These are phyloP conservation scores for Clitopilus passeckerianus DNA, from an alignment of 768 basidiomycete species.

Conservation along the genomic window DNA sequence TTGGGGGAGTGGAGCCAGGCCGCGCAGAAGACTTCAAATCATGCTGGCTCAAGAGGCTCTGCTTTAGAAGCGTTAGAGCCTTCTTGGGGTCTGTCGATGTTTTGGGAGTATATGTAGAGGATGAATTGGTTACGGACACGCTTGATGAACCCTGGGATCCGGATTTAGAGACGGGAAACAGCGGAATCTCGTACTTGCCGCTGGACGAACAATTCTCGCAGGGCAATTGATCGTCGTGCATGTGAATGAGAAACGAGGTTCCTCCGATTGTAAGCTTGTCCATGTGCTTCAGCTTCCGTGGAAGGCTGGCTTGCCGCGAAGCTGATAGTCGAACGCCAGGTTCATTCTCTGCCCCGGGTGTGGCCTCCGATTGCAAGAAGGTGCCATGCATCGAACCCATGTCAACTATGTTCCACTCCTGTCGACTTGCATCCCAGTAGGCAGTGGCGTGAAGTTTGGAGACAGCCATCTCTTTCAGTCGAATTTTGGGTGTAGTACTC, in stretches of 20 bases:
- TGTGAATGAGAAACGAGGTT: constrained; percentile 67
- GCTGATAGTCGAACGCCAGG: constrained; percentile 54
- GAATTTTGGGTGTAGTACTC: constrained; percentile 53
- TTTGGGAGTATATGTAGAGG: constrained; percentile 12
- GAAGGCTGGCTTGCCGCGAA: constrained; percentile 63
- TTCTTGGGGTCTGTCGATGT: constrained; percentile 50
- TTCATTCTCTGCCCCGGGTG: constrained; percentile 12
- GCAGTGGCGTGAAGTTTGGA: constrained; percentile 76
- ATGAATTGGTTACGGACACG: constrained; percentile 18
- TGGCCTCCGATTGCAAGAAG: constrained; percentile 39
- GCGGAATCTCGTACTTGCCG: constrained; percentile 52
- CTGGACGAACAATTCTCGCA: constrained; percentile 56
- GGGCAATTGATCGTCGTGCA: constrained; percentile 57
- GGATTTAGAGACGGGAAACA: constrained; percentile 35
- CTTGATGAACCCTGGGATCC: constrained; percentile 11
- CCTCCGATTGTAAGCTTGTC: constrained; percentile 65
- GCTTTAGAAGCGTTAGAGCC: constrained; percentile 62
- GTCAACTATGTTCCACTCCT: constrained; percentile 73
- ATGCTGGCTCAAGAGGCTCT: constrained; percentile 54
- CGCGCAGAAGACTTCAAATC: constrained; percentile 7
- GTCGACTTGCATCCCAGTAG: constrained; percentile 59
- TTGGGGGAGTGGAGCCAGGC: constrained; percentile 8
- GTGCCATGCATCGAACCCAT: constrained; percentile 88
- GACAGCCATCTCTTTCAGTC: constrained; percentile 81
- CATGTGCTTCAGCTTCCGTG: constrained; percentile 55